A percentile compares a stretch with the other conserved stretches of the same genome.
Evolutionary conservation across 345 rosid genomes (phyloP).

Genomic region (Gossypium australe): DNA sequence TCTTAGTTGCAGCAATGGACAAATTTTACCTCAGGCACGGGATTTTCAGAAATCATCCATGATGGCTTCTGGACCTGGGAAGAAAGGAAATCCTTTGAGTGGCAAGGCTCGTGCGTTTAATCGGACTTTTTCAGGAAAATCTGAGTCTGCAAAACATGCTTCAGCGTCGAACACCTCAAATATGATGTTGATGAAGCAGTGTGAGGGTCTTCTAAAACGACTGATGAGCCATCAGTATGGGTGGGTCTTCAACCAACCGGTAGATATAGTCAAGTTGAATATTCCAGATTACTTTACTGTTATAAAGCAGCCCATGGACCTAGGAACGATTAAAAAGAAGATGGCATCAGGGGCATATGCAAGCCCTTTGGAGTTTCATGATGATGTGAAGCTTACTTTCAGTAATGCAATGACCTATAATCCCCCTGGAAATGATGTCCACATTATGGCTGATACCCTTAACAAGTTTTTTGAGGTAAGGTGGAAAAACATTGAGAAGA

Average conservation of each 20-base stretch:
- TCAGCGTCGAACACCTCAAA: conserved; percentile 34
- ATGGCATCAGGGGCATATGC: conserved; percentile 56
- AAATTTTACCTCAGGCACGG: conserved; percentile 28
- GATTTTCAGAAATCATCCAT: conserved; percentile 38
- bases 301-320: conserved; percentile 90
- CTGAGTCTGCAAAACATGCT: conserved; percentile 42
- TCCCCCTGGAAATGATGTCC: conserved; percentile 81
- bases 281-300: conserved; percentile 78
- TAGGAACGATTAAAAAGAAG: conserved; percentile 72
- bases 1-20: conserved; percentile 55
- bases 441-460: conserved; percentile 75
- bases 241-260: conserved; percentile 86
- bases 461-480: conserved; percentile 66
- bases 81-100: conserved; percentile 42
- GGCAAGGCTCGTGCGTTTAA: conserved; percentile 38
- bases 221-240: conserved; percentile 70
- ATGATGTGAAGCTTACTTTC: conserved; percentile 85
- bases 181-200: conserved; percentile 70
- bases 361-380: conserved; percentile 67
- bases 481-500: conserved; percentile 83
- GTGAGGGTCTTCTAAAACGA: conserved; percentile 60
- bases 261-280: conserved; percentile 68
- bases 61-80: conserved; percentile 37
- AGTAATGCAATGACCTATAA: conserved; percentile 88
- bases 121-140: conserved; percentile 48